phyloP scores from a whole-genome alignment of 352 stramenopile species.

The Phytopythium aichiense region DNA sequence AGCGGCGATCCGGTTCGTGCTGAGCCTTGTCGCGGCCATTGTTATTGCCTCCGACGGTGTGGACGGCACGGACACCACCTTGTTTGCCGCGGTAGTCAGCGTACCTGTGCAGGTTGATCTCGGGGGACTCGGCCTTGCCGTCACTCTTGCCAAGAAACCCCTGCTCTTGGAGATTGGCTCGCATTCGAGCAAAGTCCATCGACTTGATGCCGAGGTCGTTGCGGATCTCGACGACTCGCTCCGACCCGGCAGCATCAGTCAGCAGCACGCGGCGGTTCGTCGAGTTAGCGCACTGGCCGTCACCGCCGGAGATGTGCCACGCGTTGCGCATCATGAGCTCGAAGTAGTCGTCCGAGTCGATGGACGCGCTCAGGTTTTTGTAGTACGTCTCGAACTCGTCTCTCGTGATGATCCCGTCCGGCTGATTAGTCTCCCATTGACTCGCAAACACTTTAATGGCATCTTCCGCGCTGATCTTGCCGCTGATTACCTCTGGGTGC shows the following conservation, averaged over 20 bases:
- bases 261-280: conserved; percentile 65
- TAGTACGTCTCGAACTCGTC: conserved; percentile 83
- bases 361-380: conserved; percentile 77
- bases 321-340: conserved; percentile 90
- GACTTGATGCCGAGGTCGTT: conserved; percentile 38
- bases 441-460: conserved; percentile 32
- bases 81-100: background rate
- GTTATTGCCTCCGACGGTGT: conserved; percentile 4
- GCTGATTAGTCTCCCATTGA: conserved; percentile 33
- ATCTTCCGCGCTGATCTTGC: conserved; percentile 26
- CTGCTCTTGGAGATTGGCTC: conserved; percentile 41
- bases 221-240: conserved; percentile 44
- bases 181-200: conserved; percentile 22
- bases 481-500: conserved; percentile 50
- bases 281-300: conserved; percentile 54
- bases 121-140: conserved; percentile 12
- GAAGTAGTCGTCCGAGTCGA: conserved; percentile 93
- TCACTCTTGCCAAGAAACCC: conserved; percentile 23
- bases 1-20: conserved; percentile 10
- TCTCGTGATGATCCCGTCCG: conserved; percentile 29
- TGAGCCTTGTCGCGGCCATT: background rate
- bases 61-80: background rate
- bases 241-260: conserved; percentile 40
- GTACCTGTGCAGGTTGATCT: conserved; percentile 1
- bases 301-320: conserved; percentile 68